phyloP scores from a whole-genome alignment of 176 grass and related monocot genomes.

The Elymus sibiricus region DNA sequence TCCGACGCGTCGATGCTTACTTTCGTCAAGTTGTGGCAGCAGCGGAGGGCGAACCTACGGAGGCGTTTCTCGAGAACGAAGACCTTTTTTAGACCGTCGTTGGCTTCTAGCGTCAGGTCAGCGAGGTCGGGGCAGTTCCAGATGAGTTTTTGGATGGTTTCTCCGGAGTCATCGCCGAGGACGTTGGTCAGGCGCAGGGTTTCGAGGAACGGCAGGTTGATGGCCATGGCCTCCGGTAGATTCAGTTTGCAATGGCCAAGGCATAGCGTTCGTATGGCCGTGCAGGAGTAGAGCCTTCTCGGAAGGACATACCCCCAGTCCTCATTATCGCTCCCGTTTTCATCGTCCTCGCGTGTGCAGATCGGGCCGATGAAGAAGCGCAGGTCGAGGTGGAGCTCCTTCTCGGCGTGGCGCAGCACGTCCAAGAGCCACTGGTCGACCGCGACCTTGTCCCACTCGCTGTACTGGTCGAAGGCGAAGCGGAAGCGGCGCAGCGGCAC shows the following conservation, averaged over 20 bases:
- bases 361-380: background rate
- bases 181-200: background rate
- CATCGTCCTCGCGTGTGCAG: background rate
- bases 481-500: background rate
- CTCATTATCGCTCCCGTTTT: no score
- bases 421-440: background rate
- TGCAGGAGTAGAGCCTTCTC: background rate
- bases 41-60: background rate
- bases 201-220: background rate
- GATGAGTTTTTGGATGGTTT: background rate
- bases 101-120: background rate
- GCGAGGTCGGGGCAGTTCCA: background rate
- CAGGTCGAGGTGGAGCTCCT: constrained; percentile 8
- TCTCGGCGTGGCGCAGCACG: background rate
- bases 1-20: background rate
- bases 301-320: background rate
- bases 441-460: background rate
- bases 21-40: background rate
- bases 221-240: background rate
- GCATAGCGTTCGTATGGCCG: background rate
- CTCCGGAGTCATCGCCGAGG: background rate
- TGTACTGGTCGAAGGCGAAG: background rate
- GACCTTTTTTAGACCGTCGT: background rate
- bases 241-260: background rate
- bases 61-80: background rate